These are phyloP conservation scores for Dactylella cylindrospora DNA, from an alignment of 2,329 filamentous ascomycete species.

Conservation along the genomic window DNA sequence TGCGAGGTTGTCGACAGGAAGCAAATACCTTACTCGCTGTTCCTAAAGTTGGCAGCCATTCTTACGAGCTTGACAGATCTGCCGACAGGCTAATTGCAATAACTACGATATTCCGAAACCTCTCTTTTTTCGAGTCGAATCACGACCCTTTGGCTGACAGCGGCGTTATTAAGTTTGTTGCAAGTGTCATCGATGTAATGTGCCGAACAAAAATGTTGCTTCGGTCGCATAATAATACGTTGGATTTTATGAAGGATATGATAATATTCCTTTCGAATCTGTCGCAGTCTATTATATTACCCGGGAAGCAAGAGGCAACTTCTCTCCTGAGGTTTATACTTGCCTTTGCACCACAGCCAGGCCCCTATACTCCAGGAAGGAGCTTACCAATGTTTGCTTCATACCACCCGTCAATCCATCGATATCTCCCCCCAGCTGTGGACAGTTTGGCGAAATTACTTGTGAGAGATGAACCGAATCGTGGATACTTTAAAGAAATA, in stretches of 20 bases:
- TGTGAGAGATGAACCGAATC: constrained; percentile 89
- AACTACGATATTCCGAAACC: constrained; percentile 86
- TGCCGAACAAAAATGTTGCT: constrained; percentile 87
- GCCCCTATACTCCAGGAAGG: constrained; percentile 60
- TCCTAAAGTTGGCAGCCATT: constrained; percentile 70
- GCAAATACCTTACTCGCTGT: constrained; percentile 70
- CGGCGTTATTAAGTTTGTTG: constrained; percentile 77
- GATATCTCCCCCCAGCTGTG: constrained; percentile 84
- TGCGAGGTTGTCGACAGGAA: constrained; percentile 75
- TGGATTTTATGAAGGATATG: constrained; percentile 97
- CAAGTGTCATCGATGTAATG: constrained; percentile 78
- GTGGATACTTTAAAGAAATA: constrained; percentile 77
- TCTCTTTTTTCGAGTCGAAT: constrained; percentile 82
- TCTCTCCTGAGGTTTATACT: constrained; percentile 86
- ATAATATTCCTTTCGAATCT: constrained; percentile 88
- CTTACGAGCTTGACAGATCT: constrained; percentile 80
- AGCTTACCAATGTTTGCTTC: constrained; percentile 71
- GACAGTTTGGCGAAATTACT: constrained; percentile 89
- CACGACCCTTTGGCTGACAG: constrained; percentile 73
- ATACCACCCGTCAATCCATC: constrained; percentile 78
- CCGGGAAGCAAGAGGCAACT: constrained; percentile 81
- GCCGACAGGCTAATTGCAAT: constrained; percentile 87
- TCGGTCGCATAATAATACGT: constrained; percentile 75
- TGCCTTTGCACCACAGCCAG: constrained; percentile 80
- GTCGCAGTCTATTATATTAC: constrained; percentile 74